Evolutionary conservation across 768 basidiomycete genomes (phyloP).

Genomic region (Panaeolus cyanescens): DNA sequence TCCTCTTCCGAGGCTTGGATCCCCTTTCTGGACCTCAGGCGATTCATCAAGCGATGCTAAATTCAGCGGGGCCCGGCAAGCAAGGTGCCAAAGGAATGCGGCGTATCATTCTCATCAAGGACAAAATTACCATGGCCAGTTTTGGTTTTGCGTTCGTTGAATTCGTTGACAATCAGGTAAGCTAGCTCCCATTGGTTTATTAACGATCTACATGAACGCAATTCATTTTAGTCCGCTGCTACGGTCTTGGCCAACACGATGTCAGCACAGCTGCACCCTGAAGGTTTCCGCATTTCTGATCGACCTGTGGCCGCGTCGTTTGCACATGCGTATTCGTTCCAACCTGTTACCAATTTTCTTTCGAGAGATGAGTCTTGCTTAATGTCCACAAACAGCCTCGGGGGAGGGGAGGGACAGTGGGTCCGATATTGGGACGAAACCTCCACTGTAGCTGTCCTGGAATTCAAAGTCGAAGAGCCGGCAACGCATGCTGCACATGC

Average conservation of each 20-base stretch:
- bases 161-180: conserved; percentile 81
- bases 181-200: conserved; percentile 12
- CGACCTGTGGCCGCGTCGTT: conserved; percentile 91
- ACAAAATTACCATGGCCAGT: conserved; percentile 83
- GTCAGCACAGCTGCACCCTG: conserved; percentile 84
- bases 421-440: conserved; percentile 93
- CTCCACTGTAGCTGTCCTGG: conserved; percentile 72
- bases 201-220: conserved; percentile 11
- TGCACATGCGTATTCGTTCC: conserved; percentile 89
- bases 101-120: conserved; percentile 86
- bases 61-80: conserved; percentile 75
- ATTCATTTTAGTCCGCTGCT: conserved; percentile 67
- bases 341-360: conserved; percentile 74
- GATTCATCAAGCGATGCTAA: conserved; percentile 80
- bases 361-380: conserved; percentile 79
- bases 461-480: conserved; percentile 76
- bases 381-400: conserved; percentile 63
- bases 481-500: conserved; percentile 34
- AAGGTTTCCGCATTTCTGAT: conserved; percentile 92
- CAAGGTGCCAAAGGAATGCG: conserved; percentile 87
- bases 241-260: conserved; percentile 83
- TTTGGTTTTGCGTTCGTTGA: conserved; percentile 97
- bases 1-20: conserved; percentile 91
- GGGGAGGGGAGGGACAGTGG: conserved; percentile 73
- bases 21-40: conserved; percentile 86